A percentile compares a stretch with the other conserved stretches of the same genome.
Evolutionary conservation across 2,329 filamentous ascomycete species (phyloP).

Genomic region (Pseudocercospora fijiensis): DNA sequence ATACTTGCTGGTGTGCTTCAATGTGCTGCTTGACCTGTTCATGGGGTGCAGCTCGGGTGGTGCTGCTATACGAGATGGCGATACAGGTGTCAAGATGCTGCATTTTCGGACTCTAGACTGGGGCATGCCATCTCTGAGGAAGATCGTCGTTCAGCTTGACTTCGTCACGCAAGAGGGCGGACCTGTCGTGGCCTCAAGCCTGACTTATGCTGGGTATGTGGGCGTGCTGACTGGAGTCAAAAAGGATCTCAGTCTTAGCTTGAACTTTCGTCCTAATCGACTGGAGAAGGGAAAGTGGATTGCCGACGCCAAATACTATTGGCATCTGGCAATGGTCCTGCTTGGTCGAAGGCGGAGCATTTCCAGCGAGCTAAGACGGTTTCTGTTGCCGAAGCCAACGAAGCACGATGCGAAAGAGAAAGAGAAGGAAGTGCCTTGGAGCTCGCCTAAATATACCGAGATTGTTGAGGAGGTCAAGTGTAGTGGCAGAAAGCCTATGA

Average conservation of each 20-base stretch:
- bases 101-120: slow-evolving; percentile 57
- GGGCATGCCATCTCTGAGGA: slow-evolving; percentile 47
- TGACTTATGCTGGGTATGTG: slow-evolving; percentile 55
- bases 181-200: slow-evolving; percentile 47
- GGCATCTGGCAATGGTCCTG: slow-evolving; percentile 54
- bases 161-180: slow-evolving; percentile 38
- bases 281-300: slow-evolving; percentile 39
- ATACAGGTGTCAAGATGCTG: slow-evolving; percentile 44
- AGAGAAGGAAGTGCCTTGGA: slow-evolving; percentile 1
- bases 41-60: slow-evolving; percentile 66
- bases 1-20: slow-evolving; percentile 62
- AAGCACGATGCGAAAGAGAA: slow-evolving; percentile 4
- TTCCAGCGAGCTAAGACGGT: slow-evolving; percentile 51
- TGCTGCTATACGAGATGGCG: slow-evolving; percentile 34
- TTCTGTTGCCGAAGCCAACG: slow-evolving; percentile 38
- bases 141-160: slow-evolving; percentile 44
- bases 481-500: slow-evolving; percentile 29
- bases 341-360: slow-evolving; percentile 56
- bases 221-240: slow-evolving; percentile 54
- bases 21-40: slow-evolving; percentile 62
- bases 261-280: slow-evolving; percentile 55
- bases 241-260: slow-evolving; percentile 48
- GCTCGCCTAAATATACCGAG: slow-evolving; percentile 26
- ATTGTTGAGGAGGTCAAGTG: slow-evolving; percentile 38
- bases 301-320: slow-evolving; percentile 45